Evolutionary conservation across 164 flowering plant species (phyloP).

Genomic region (Cinnamomum micranthum): DNA sequence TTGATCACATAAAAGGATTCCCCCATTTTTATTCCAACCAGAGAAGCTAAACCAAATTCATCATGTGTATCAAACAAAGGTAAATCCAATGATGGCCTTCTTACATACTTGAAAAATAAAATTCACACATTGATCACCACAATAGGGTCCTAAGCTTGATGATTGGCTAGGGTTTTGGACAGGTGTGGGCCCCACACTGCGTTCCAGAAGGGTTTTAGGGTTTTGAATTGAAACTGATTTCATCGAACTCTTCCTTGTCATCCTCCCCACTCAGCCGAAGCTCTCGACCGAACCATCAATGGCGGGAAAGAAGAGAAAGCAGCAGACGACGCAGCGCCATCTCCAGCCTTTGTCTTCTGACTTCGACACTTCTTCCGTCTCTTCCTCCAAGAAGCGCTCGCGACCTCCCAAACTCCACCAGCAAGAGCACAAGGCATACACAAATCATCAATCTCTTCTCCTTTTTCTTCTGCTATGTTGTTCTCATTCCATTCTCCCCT

Average conservation of each 20-base stretch:
- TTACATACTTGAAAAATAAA: no score
- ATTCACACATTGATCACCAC: no score
- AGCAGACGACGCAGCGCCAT: constrained; percentile 14
- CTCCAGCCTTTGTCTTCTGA: constrained; percentile 39
- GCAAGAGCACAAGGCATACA: constrained; percentile 30
- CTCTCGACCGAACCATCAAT: constrained; percentile 10
- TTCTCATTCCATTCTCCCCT: not conserved
- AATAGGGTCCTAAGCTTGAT: no score
- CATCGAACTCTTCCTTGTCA: no score
- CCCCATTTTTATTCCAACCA: rapidly evolving
- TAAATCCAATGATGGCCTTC: no score
- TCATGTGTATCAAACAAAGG: no score
- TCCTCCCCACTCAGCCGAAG: not conserved
- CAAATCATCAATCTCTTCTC: not conserved
- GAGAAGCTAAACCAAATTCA: no score
- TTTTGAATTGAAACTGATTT: no score
- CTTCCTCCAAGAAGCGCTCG: constrained; percentile 35
- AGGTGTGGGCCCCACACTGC: no score
- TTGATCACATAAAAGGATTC: no score
- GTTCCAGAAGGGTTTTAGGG: no score
- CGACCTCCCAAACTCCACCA: constrained; percentile 49
- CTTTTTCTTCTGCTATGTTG: not conserved
- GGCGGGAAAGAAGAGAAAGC: constrained; percentile 19
- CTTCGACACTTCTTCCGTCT: constrained; percentile 10
- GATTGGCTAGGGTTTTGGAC: no score